phyloP scores from a whole-genome alignment of 176 grass and related monocot species.

The Pontederia paniculata region DNA sequence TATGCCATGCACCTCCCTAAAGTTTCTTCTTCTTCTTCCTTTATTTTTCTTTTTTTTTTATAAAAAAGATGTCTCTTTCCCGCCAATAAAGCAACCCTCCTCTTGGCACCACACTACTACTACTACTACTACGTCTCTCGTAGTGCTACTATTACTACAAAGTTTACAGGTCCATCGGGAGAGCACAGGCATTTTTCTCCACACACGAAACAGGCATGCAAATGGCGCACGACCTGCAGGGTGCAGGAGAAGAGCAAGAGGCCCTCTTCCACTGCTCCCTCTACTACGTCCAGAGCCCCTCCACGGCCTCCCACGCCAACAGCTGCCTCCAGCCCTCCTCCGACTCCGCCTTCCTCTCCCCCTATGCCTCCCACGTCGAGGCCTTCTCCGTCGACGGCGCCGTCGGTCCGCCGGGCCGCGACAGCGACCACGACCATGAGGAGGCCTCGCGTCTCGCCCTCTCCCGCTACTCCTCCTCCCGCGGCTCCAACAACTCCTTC shows the following conservation, averaged over 20 bases:
- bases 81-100: no score
- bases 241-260: conserved; percentile 42
- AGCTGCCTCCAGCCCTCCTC: conserved; percentile 54
- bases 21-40: no score
- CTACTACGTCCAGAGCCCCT: conserved; percentile 96
- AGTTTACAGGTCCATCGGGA: no score
- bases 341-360: conserved; percentile 52
- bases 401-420: conserved; percentile 1
- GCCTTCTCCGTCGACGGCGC: conserved; percentile 1
- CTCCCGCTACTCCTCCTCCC: conserved; percentile 86
- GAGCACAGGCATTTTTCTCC: no score
- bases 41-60: no score
- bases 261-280: conserved; percentile 57
- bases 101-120: no score
- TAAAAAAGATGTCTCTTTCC: no score
- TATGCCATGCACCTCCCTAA: no score
- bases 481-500: conserved; percentile 79
- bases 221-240: conserved; percentile 1
- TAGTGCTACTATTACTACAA: no score
- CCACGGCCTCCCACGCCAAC: conserved; percentile 53
- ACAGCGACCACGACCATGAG: conserved; percentile 28
- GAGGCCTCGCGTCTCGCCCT: conserved; percentile 55
- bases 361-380: conserved; percentile 26
- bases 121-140: no score
- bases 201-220: no score